phyloP scores from a whole-genome alignment of 2,329 filamentous ascomycete genomes.

The Trichoderma sp. region DNA sequence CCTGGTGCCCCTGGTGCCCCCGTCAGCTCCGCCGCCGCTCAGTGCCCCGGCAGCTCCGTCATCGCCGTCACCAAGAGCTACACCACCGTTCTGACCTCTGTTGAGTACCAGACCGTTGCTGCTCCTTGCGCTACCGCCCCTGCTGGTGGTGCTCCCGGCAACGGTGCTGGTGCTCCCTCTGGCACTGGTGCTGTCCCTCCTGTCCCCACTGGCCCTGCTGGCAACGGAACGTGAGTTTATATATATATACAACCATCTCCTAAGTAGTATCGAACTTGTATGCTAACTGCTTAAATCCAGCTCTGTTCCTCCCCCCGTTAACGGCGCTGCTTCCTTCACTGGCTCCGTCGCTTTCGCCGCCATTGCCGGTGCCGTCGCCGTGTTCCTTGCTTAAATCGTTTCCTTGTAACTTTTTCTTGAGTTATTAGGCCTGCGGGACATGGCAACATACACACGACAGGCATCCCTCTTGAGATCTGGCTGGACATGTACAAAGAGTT shows the following conservation, averaged over 20 bases:
- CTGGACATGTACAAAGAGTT: conserved; percentile 43
- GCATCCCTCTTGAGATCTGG: conserved; percentile 34
- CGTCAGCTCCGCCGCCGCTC: conserved; percentile 14
- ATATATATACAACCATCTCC: too few species aligned
- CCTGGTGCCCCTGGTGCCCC: conserved; percentile 5
- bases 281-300: not conserved
- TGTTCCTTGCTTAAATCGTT: conserved; percentile 55
- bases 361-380: conserved; percentile 55
- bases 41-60: conserved; percentile 44
- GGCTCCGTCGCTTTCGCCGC: conserved; percentile 58
- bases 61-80: conserved; percentile 57
- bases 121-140: conserved; percentile 45
- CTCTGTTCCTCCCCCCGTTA: conserved; percentile 42
- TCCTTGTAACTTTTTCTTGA: conserved; percentile 38
- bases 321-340: conserved; percentile 55
- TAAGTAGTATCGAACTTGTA: too few species aligned
- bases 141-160: conserved; percentile 28
- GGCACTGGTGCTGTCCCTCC: conserved; percentile 47
- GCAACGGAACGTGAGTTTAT: conserved; percentile 35
- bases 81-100: conserved; percentile 58
- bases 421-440: conserved; percentile 45
- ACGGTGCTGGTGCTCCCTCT: conserved; percentile 33
- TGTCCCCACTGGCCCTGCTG: conserved; percentile 44
- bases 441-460: conserved; percentile 44
- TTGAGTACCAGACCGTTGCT: conserved; percentile 54